Percentiles rank a stretch among this genome's conserved stretches.
These are phyloP conservation scores for Lippia alba DNA, from an alignment of 305 asterid species.

Conservation along the genomic window DNA sequence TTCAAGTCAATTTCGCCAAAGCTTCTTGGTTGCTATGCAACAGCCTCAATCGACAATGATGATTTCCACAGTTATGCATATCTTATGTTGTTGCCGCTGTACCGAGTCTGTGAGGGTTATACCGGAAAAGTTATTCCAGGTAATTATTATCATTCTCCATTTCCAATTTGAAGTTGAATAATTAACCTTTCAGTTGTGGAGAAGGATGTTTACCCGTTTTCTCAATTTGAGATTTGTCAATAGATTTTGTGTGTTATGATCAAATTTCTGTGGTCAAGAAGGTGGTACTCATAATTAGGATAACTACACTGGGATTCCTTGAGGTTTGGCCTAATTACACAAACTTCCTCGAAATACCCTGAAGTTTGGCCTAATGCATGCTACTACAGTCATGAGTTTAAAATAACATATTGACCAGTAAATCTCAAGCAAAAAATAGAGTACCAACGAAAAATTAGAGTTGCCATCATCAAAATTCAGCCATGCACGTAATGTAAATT, in stretches of 20 bases:
- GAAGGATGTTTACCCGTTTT: background rate
- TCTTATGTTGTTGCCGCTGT: conserved; percentile 77
- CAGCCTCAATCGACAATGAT: conserved; percentile 40
- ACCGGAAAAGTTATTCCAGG: conserved; percentile 86
- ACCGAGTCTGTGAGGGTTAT: conserved; percentile 79
- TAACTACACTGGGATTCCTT: no score
- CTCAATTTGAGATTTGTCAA: background rate
- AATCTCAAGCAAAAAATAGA: no score
- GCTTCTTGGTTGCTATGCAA: conserved; percentile 48
- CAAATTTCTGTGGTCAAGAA: background rate
- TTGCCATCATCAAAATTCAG: no score
- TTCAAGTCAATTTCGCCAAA: conserved; percentile 69
- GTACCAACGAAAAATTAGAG: no score
- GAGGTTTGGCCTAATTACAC: no score
- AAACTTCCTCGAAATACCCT: no score
- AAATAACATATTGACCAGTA: no score
- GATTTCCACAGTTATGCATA: conserved; percentile 62
- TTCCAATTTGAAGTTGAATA: no score
- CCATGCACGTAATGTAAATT: no score
- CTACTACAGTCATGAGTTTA: no score
- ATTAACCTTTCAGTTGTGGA: background rate
- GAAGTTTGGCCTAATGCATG: no score
- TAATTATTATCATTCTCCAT: conserved; percentile 32
- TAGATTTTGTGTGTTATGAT: background rate
- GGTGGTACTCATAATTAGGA: no score